Conservation (phyloP, 2,329 filamentous ascomycete species). For the Colletotrichum incanum region DNA sequence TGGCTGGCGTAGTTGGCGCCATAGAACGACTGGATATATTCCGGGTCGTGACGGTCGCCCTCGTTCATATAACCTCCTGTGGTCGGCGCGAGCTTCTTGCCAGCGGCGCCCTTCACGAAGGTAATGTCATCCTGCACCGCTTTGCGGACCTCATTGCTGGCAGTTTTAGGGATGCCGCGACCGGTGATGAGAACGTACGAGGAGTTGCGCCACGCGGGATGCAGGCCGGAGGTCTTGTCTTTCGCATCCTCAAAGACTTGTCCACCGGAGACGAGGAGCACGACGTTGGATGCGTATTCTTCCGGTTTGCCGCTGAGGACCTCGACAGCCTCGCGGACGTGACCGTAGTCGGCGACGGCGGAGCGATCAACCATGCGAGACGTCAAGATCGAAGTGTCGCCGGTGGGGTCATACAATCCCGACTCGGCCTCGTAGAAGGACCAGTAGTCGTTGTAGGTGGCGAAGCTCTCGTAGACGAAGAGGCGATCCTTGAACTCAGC, state of each 20-base stretch:
- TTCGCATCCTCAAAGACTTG: slow-evolving; percentile 48
- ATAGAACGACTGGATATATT: slow-evolving; percentile 54
- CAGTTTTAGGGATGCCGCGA: slow-evolving; percentile 42
- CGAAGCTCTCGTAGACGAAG: slow-evolving; percentile 45
- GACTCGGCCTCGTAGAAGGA: slow-evolving; percentile 49
- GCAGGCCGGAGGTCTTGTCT: slow-evolving; percentile 48
- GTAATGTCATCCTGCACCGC: slow-evolving; percentile 49
- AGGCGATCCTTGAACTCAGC: slow-evolving; percentile 45
- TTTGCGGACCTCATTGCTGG: slow-evolving; percentile 42
- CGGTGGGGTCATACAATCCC: slow-evolving; percentile 46
- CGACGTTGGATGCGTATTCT: slow-evolving; percentile 46
- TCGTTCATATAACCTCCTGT: slow-evolving; percentile 62
- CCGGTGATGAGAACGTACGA: slow-evolving; percentile 41
- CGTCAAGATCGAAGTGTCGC: slow-evolving; percentile 46
- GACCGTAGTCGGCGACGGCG: slow-evolving; percentile 44
- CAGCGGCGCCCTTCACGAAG: slow-evolving; percentile 49
- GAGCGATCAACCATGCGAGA: slow-evolving; percentile 49
- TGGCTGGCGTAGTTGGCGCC: slow-evolving; percentile 52
- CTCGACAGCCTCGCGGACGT: slow-evolving; percentile 47
- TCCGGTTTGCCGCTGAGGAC: slow-evolving; percentile 47
- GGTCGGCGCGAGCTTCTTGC: slow-evolving; percentile 55
- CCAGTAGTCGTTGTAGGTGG: slow-evolving; percentile 51
- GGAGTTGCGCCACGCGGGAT: slow-evolving; percentile 38
- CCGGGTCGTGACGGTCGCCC: slow-evolving; percentile 54
- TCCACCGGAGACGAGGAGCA: slow-evolving; percentile 51